phyloP scores from a whole-genome alignment of 2,329 filamentous ascomycete genomes.

The Apiospora sp. region DNA sequence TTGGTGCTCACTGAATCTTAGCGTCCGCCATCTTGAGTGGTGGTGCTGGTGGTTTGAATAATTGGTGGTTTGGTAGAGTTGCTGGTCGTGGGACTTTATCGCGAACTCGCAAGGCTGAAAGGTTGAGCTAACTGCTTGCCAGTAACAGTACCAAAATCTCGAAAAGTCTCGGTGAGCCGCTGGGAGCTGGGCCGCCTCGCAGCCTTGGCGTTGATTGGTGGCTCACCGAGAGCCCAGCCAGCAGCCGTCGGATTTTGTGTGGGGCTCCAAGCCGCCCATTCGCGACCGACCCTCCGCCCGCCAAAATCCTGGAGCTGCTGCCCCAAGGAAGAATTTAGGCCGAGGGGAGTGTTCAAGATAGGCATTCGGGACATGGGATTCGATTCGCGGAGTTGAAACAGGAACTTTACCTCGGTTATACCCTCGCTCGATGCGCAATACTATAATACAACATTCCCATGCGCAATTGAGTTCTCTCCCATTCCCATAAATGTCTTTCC shows the following conservation, averaged over 20 bases:
- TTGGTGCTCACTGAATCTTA: conserved; percentile 72
- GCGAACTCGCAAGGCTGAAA: conserved; percentile 29
- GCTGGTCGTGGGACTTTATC: conserved; percentile 16
- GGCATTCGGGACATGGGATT: conserved; percentile 8
- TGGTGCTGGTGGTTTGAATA: conserved; percentile 22
- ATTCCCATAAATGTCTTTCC: conserved; percentile 63
- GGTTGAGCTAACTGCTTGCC: neutral
- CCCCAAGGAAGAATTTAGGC: conserved; percentile 14
- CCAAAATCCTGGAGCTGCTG: conserved; percentile 8
- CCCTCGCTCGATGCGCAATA: conserved; percentile 44
- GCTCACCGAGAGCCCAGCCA: conserved; percentile 17
- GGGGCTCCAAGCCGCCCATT: conserved; percentile 8
- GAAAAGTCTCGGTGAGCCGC: conserved; percentile 27
- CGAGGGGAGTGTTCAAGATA: neutral
- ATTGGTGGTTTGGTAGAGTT: neutral
- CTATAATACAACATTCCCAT: conserved; percentile 10
- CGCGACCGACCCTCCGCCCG: conserved; percentile 13
- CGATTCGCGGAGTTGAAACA: conserved; percentile 18
- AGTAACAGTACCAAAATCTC: conserved; percentile 23
- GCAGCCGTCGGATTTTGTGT: neutral
- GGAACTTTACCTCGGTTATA: conserved; percentile 17
- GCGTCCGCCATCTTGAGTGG: conserved; percentile 42
- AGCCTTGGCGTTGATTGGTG: conserved; percentile 25
- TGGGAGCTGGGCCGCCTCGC: neutral
- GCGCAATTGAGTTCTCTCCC: conserved; percentile 36